Percentiles rank a stretch among this genome's conserved stretches.
Evolutionary conservation across 2,329 filamentous ascomycete genomes (phyloP).

Genomic region (Plenodomus lindquistii): DNA sequence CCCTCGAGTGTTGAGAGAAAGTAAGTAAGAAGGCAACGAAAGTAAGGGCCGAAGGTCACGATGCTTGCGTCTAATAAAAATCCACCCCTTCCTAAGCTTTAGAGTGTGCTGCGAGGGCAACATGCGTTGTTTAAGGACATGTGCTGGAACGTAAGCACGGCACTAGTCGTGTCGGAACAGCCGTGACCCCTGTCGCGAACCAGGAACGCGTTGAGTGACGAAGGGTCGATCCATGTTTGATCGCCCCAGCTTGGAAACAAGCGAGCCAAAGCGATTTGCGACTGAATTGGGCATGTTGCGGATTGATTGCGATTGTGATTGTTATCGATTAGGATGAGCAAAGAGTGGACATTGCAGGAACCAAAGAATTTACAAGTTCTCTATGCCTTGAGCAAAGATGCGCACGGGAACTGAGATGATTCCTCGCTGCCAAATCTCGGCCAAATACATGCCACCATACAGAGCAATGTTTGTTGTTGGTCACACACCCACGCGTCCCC

Average conservation of each 20-base stretch:
- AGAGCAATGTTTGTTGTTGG: background rate
- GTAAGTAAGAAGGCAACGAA: conserved; percentile 8
- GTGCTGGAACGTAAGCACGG: conserved; percentile 21
- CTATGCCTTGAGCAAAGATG: no score
- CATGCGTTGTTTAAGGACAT: conserved; percentile 23
- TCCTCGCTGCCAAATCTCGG: background rate
- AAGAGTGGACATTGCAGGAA: background rate
- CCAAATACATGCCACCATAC: background rate
- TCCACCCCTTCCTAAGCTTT: background rate
- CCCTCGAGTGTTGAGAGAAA: background rate
- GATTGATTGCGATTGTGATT: conserved; percentile 15
- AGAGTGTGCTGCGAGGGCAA: background rate
- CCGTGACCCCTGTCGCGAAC: conserved; percentile 2
- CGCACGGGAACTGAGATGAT: background rate
- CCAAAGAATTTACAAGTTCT: no score
- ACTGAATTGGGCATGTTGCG: conserved; percentile 8
- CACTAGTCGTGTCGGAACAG: conserved; percentile 8
- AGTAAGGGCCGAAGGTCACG: conserved; percentile 4
- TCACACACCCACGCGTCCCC: background rate
- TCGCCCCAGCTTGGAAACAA: conserved; percentile 30
- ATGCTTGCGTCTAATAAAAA: background rate
- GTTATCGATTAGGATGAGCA: conserved; percentile 11
- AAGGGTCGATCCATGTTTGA: conserved; percentile 25
- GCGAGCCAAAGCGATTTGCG: conserved; percentile 12
- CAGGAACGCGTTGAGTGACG: conserved; percentile 11